phyloP scores from a whole-genome alignment of 202 grass and related monocot species.

The Panicum hallii region DNA sequence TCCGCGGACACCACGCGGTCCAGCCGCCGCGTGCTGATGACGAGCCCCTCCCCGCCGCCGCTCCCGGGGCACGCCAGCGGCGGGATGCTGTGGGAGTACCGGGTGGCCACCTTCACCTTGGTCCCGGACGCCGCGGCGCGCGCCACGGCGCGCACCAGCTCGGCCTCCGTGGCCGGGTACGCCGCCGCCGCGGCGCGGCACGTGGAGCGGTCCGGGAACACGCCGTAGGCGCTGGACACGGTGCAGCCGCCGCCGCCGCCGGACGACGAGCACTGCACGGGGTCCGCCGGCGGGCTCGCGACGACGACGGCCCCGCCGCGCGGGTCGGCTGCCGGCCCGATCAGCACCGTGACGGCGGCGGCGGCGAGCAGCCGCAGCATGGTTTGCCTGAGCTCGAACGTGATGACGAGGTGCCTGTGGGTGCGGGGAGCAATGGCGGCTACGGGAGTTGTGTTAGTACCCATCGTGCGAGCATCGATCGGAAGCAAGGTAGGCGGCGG shows the following conservation, averaged over 20 bases:
- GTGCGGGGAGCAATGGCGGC: background rate
- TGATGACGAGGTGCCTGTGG: background rate
- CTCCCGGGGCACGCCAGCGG: conserved; percentile 66
- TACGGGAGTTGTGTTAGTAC: background rate
- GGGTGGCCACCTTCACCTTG: conserved; percentile 68
- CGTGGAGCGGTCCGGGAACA: conserved; percentile 69
- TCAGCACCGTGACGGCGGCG: background rate
- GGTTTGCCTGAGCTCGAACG: background rate
- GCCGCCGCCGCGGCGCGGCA: conserved; percentile 51
- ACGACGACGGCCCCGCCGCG: background rate
- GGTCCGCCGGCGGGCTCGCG: conserved; percentile 54
- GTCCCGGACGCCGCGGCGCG: conserved; percentile 31
- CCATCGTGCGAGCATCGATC: background rate
- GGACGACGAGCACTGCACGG: conserved; percentile 52
- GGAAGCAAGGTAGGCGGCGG: background rate
- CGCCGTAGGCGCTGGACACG: conserved; percentile 67
- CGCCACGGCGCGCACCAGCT: conserved; percentile 65
- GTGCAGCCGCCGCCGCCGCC: conserved; percentile 52
- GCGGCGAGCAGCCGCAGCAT: background rate
- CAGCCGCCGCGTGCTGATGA: conserved; percentile 63
- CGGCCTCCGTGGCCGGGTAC: conserved; percentile 65
- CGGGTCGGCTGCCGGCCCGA: background rate
- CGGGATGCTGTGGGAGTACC: conserved; percentile 75
- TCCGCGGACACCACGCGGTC: conserved; percentile 59
- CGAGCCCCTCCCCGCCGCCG: conserved; percentile 36